A percentile compares a stretch with the other conserved stretches of the same genome.
phyloP scores from a whole-genome alignment of 1,139 yeast genomes.

The Yueomyces sp. region DNA sequence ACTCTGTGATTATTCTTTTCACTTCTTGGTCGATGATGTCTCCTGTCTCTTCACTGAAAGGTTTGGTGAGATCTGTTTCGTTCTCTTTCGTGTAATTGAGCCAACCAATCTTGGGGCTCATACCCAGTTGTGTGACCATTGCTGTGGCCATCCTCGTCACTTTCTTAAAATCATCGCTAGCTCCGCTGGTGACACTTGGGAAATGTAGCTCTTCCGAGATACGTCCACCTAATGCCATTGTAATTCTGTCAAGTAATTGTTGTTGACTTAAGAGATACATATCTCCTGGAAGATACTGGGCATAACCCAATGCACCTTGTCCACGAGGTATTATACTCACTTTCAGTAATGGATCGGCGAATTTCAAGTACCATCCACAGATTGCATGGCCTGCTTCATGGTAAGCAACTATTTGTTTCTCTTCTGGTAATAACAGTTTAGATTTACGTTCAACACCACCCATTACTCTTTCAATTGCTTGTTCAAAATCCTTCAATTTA shows the following conservation, averaged over 20 bases:
- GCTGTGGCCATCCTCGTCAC: conserved; percentile 67
- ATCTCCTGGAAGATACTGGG: conserved; percentile 72
- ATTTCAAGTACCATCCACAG: conserved; percentile 64
- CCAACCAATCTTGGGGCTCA: conserved; percentile 60
- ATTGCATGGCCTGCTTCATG: conserved; percentile 81
- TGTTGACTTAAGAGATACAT: conserved; percentile 53
- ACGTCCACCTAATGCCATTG: conserved; percentile 73
- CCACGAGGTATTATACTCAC: conserved; percentile 79
- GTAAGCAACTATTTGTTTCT: conserved; percentile 64
- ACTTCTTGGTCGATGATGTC: conserved; percentile 55
- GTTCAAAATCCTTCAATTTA: conserved; percentile 53
- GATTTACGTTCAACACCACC: conserved; percentile 72
- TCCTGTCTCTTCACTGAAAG: conserved; percentile 61
- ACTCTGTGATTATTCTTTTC: conserved; percentile 45
- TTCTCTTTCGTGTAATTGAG: conserved; percentile 37
- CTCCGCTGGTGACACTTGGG: conserved; percentile 70
- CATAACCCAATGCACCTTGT: conserved; percentile 75
- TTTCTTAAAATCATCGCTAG: conserved; percentile 70
- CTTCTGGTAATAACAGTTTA: conserved; percentile 53
- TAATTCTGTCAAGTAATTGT: conserved; percentile 61
- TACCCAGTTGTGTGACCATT: conserved; percentile 67
- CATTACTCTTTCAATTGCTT: conserved; percentile 70
- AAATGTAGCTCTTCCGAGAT: conserved; percentile 70
- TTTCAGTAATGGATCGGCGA: conserved; percentile 65
- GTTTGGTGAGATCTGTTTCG: conserved; percentile 49